Base-by-base conservation (phyloP, 78 protist genomes). In the Dictyostelium intermedium region DNA sequence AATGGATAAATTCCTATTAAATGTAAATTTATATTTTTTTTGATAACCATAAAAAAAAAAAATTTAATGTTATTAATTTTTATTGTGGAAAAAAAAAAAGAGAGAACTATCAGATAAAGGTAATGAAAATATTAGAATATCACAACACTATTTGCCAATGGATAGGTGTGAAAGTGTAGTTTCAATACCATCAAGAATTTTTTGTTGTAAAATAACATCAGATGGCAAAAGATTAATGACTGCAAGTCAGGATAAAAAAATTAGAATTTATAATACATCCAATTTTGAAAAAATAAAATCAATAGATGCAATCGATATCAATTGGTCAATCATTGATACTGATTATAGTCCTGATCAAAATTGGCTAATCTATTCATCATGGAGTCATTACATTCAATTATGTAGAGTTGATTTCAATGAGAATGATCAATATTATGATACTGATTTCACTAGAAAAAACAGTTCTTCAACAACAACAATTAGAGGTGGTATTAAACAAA, bases 341-440 rank as follows among this genome's bases (percentile, higher is more conserved):
- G 96, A 78, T 72, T 53, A 47, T 61, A 41, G 82, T 5, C 89
- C 96, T 23, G 95, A 96, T 83, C 81, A 91, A 43, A 77, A 78
- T 30, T 45, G 34, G 41, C n/a, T 93, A 35, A 81, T 96, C 41
- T 96, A 94, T 73, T 92, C 97, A 4, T 78, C 95, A 16, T 94
- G 96, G 95, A 82, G 85, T 69, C 84, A 11, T 2, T 87, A 78
- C 73, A 89, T 92, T 35, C 89, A 96, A 11, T 14, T 96, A 1
- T 35, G 72, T 45, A 85, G 63, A 81, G 84, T 84, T 9, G 85
- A 89, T 70, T 18, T n/a, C n/a, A 87, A 50, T 18, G 53, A 61
- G 8, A 86, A 91, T 41, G 41, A 45, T 7, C 66, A 56, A 56
- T 34, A 50, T 79, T 32, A 14, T 11, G 50, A 50, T 23, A 45